Evolutionary conservation across 106 monocot species (phyloP), one percentile per base, ranked within the genome.

Genomic region (Amphibolis antarctica): DNA sequence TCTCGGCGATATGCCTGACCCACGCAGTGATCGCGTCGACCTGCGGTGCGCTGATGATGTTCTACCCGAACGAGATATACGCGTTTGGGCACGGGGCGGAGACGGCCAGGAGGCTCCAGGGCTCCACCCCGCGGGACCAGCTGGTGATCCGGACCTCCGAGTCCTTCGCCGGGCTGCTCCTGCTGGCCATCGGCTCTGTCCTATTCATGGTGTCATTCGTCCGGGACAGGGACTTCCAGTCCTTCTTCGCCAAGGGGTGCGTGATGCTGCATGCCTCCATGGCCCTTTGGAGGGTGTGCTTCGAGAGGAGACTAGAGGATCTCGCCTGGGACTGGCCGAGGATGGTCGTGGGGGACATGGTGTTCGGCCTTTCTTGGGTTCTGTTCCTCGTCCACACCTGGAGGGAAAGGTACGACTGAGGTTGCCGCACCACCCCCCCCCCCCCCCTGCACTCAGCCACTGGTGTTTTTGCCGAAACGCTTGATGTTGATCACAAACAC

Each of bases 151-250:
- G 84, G 70, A 87, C 70, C 50, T 87, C 87, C 46, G 87, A 92
- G 42, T 87, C 92, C 55, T 92, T 92, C 75, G 86, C 92, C 10
- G 92, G 92, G n/a, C 72, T 92, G 28, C 75, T 92, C 27, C 73
- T 92, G 23, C 79, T 92, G 60, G 77, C 67, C 25, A 74, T 92
- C 46, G 92, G 92, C n/a, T 66, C 78, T 62, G 72, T 92, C 24
- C 82, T 92, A 68, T 92, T 92, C 92, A 92, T 92, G 92, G 92
- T 92, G 12, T 66, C 84, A 51, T 92, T 92, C 68, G 92, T 92
- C 51, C 68, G 53, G 48, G 92, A 92, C 66, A 70, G 75, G 4
- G 92, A 87, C 17, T 92, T 92, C 58, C 92, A 92, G 81, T 59
- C 72, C 26, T 92, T 92, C 69, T 92, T 92, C 73, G 87, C 92